These are phyloP conservation scores for Saccharum hybrid DNA, from an alignment of 202 grass and related monocot genomes.

Conservation along the genomic window DNA sequence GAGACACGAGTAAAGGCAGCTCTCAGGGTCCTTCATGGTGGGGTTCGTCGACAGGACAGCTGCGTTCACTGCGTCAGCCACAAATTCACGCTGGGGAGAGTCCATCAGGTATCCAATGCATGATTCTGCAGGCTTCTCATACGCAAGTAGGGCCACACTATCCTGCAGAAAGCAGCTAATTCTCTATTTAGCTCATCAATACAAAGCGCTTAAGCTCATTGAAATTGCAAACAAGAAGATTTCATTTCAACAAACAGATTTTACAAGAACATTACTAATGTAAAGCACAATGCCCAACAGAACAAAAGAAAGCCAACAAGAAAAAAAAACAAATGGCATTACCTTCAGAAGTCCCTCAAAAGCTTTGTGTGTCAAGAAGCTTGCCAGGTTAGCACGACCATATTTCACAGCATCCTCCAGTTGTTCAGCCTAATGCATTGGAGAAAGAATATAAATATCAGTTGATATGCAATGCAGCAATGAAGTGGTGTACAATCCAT, in stretches of 20 bases:
- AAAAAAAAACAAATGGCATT: conserved; percentile 14
- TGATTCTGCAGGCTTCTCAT: conserved; percentile 73
- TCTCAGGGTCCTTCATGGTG: conserved; percentile 62
- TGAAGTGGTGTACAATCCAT: background rate
- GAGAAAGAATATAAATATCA: conserved; percentile 10
- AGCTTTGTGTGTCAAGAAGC: conserved; percentile 70
- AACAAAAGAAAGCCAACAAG: conserved; percentile 18
- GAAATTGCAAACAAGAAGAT: conserved; percentile 19
- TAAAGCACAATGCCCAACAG: conserved; percentile 5
- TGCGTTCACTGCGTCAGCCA: conserved; percentile 90
- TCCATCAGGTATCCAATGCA: conserved; percentile 79
- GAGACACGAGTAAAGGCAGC: conserved; percentile 74
- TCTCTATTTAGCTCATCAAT: conserved; percentile 25
- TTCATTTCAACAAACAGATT: background rate
- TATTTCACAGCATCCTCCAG: conserved; percentile 80
- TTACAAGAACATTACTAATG: conserved; percentile 1
- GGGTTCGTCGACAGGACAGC: conserved; percentile 80
- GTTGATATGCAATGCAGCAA: conserved; percentile 24
- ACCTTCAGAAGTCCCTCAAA: conserved; percentile 69
- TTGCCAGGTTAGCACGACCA: conserved; percentile 68
- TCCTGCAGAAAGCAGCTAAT: conserved; percentile 61
- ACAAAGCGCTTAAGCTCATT: background rate
- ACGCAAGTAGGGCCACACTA: conserved; percentile 71
- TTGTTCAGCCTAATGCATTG: conserved; percentile 63
- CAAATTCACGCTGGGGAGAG: conserved; percentile 75